Evolutionary conservation across 2,329 filamentous ascomycete genomes (phyloP), one percentile per base, ranked within the genome.

Genomic region (Penicillium brasilianum): DNA sequence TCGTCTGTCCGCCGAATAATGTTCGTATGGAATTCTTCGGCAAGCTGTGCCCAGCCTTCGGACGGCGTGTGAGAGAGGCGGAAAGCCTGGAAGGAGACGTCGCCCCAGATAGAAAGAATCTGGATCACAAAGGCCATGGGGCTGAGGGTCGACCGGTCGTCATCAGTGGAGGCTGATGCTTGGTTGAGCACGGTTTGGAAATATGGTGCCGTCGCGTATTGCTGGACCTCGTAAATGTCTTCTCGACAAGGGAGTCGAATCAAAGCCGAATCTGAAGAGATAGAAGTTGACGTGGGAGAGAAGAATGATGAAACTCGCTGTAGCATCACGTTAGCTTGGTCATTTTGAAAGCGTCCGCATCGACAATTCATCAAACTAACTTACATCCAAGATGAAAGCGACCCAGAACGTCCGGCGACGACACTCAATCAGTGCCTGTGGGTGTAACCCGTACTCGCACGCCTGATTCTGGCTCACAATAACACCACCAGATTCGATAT

Each of bases 381-480:
- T 79, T 75, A 84, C 82, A 76, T 92, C 90, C 73, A 90, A 83
- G 67, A 91, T 78, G 66, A 88, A 90, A 55, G 87, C 84, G 30
- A 87, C 85, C 89, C 89, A 93, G 69, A 91, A 89, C 0, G 88
- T 91, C 58, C 90, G 82, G 64, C 89, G 83, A 61, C 87, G 83
- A 67, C 88, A 88, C 75, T 93, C 90, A 25, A 84, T 83, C 66
- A 88, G 84, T 32, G 84, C 85, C 53, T 76, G 75, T 59, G 80
- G 82, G 66, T 83, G 85, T 64, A 90, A 80, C 20, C 82, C 85
- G 69, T 86, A 88, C 4, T 86, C 85, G 56, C 81, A 84, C 0
- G 71, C 69, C n/a, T 76, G 69, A 14, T 76, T 76, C 53, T 84
- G 82, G 1, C 76, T 74, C 5, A 83, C 69, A 72, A 80, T 62